Evolutionary conservation across 768 basidiomycete species (phyloP).

Genomic region (Hygrocybe punicea): DNA sequence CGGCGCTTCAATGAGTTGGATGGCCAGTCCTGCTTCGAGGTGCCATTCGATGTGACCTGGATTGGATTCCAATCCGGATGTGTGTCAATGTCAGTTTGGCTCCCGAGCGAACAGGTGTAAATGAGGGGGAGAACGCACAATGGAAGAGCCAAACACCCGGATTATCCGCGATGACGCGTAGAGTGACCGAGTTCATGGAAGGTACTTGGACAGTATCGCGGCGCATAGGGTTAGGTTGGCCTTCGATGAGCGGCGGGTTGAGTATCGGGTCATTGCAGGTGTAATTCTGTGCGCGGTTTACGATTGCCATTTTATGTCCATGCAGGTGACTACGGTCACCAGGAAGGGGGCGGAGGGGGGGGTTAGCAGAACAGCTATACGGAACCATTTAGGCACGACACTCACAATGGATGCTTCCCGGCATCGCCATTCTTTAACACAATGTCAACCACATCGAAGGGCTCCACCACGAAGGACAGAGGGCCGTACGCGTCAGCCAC

Average conservation of each 20-base stretch:
- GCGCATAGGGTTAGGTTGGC: constrained; percentile 84
- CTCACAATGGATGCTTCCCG: constrained; percentile 83
- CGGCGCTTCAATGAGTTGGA: constrained; percentile 82
- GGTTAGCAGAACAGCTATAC: too few species aligned
- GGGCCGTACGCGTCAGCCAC: constrained; percentile 73
- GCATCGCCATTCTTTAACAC: constrained; percentile 68
- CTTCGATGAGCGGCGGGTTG: constrained; percentile 78
- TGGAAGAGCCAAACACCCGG: constrained; percentile 89
- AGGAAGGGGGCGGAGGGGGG: too few species aligned
- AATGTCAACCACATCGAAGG: constrained; percentile 73
- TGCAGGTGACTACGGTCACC: constrained; percentile 85
- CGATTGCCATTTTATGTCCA: constrained; percentile 83
- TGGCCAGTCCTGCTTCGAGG: constrained; percentile 77
- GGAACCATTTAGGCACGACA: constrained; percentile 7
- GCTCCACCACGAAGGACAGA: constrained; percentile 68
- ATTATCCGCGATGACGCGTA: constrained; percentile 85
- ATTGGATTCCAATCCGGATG: too few species aligned
- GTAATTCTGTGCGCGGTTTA: constrained; percentile 67
- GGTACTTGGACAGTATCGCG: constrained; percentile 85
- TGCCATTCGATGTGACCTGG: constrained; percentile 89
- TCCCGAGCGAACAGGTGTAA: background rate
- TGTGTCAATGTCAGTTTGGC: background rate
- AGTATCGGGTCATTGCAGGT: constrained; percentile 67
- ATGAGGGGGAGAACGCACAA: constrained; percentile 46
- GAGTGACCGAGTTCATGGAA: constrained; percentile 58